Percentiles rank a stretch among this genome's conserved stretches.
These are phyloP conservation scores for Heteromeles arbutifolia DNA, from an alignment of 306 rosid species.

Conservation along the genomic window DNA sequence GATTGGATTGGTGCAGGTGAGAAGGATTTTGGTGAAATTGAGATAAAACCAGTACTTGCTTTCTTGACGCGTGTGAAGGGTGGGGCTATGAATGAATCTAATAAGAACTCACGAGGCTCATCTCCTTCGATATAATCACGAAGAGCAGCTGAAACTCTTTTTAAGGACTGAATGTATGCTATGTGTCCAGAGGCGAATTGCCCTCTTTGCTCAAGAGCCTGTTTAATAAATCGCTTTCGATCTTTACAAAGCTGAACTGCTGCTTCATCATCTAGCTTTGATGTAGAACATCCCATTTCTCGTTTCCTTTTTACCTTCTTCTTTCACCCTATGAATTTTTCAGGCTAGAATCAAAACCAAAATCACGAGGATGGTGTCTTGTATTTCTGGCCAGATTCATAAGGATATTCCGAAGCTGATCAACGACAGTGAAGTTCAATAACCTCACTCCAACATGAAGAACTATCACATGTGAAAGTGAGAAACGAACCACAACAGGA, in stretches of 20 bases:
- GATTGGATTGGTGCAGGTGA: conserved; percentile 32
- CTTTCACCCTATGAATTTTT: conserved; percentile 43
- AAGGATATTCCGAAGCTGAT: conserved; percentile 30
- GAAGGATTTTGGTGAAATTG: conserved; percentile 54
- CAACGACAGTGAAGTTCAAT: conserved; percentile 6
- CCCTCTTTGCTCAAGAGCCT: conserved; percentile 72
- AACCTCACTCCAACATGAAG: conserved; percentile 4
- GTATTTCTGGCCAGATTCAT: conserved; percentile 56
- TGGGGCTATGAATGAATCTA: conserved; percentile 63
- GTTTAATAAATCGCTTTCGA: conserved; percentile 70
- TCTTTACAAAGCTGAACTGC: conserved; percentile 90
- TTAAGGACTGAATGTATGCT: conserved; percentile 66
- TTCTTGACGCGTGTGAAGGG: conserved; percentile 58
- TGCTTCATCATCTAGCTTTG: conserved; percentile 80
- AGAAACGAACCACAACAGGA: background rate
- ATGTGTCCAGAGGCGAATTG: conserved; percentile 62
- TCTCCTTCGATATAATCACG: conserved; percentile 68
- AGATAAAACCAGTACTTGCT: conserved; percentile 45
- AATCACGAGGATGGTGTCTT: conserved; percentile 33
- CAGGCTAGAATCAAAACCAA: conserved; percentile 47
- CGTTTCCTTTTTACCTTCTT: conserved; percentile 14
- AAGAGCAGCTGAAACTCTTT: conserved; percentile 77
- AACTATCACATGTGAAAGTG: conserved; percentile 2
- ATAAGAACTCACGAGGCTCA: conserved; percentile 37
- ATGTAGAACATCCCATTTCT: conserved; percentile 91